phyloP scores from a whole-genome alignment of 352 stramenopile genomes.

The Phytophthora ohioensis region DNA sequence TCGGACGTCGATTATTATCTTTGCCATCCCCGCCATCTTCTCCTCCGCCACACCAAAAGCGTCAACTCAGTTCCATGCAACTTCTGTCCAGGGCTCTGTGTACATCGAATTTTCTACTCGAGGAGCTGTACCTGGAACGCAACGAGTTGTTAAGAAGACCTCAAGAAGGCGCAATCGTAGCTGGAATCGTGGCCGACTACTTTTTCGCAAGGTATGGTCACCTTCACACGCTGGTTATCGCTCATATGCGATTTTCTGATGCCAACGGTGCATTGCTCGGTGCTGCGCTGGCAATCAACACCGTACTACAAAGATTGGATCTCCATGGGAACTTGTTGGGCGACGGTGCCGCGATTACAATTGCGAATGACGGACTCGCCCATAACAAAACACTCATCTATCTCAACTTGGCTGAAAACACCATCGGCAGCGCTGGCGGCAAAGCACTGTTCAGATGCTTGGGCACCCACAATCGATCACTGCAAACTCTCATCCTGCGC shows the following conservation, averaged over 20 bases:
- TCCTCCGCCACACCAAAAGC: constrained; percentile 21
- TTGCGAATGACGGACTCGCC: constrained; percentile 54
- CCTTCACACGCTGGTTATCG: constrained; percentile 54
- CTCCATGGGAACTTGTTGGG: constrained; percentile 65
- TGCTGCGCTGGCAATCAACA: constrained; percentile 66
- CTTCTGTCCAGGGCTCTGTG: constrained; percentile 48
- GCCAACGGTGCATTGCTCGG: constrained; percentile 46
- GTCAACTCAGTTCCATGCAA: constrained; percentile 39
- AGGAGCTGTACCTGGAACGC: constrained; percentile 68
- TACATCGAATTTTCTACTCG: constrained; percentile 68
- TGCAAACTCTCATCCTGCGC: constrained; percentile 59
- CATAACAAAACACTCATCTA: constrained; percentile 54
- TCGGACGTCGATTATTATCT: constrained; percentile 1
- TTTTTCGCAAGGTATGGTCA: constrained; percentile 80
- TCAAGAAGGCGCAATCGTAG: constrained; percentile 46
- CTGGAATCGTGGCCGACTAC: constrained; percentile 66
- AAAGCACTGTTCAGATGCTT: constrained; percentile 59
- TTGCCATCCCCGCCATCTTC: constrained; percentile 20
- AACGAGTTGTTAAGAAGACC: constrained; percentile 46
- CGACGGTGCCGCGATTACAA: constrained; percentile 46
- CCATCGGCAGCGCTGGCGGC: constrained; percentile 55
- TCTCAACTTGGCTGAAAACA: constrained; percentile 74
- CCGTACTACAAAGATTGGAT: constrained; percentile 58
- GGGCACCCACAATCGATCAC: constrained; percentile 39
- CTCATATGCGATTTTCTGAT: constrained; percentile 57